Conservation (phyloP, 2,329 filamentous ascomycete species). For the Alternaria metachromatica region DNA sequence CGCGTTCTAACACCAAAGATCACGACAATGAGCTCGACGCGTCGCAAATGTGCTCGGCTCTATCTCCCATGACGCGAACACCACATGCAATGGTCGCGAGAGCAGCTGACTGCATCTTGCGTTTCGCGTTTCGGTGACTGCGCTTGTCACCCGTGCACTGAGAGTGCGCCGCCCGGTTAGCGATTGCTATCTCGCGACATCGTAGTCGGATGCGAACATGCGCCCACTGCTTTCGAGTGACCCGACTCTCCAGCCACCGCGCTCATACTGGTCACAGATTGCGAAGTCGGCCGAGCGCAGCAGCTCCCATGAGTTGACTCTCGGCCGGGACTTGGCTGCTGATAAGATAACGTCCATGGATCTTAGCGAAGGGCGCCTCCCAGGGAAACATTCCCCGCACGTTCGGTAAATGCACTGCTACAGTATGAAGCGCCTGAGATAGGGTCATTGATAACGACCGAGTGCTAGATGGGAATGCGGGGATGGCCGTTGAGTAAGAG, state of each 20-base stretch:
- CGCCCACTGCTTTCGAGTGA: background rate
- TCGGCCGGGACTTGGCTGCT: background rate
- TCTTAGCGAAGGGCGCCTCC: background rate
- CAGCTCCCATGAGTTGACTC: background rate
- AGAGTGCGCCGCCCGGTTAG: background rate
- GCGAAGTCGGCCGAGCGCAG: background rate
- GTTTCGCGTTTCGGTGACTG: background rate
- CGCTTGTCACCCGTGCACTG: background rate
- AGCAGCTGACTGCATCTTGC: background rate
- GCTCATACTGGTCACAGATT: background rate
- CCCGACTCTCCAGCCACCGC: background rate
- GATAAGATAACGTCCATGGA: background rate
- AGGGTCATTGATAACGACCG: background rate
- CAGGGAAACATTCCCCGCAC: background rate
- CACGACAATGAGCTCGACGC: background rate
- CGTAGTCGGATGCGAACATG: background rate
- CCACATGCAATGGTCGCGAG: background rate
- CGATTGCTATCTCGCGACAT: background rate
- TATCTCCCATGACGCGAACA: background rate
- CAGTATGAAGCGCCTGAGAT: background rate
- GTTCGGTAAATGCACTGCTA: background rate
- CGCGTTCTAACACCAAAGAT: background rate
- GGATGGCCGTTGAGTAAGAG: background rate
- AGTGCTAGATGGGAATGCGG: background rate
- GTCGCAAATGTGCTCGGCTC: background rate